Base-by-base conservation (phyloP, 2,329 filamentous ascomycete species). In the Diaporthe batatas region DNA sequence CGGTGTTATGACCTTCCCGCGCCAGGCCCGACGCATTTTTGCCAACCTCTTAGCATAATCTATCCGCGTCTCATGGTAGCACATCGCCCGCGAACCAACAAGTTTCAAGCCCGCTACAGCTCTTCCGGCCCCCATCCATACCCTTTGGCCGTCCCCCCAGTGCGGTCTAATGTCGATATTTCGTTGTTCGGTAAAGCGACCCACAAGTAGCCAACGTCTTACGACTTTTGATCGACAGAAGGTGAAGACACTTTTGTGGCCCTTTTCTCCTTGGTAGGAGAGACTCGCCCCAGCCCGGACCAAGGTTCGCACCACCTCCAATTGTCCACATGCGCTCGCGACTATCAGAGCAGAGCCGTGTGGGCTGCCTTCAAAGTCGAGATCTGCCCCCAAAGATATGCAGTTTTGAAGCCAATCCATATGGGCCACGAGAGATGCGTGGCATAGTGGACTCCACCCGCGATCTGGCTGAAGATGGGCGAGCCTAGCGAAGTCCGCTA, bases 281-380 rank as follows among this genome's bases (percentile, higher is more conserved):
- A 64, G 23, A 47, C 58, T 64, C 10, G 58, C 58, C 0, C 58
- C 58, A 0, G 39, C 58, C 18, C 39, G 8, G 1, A 47, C 25
- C 58, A 64, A 10, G 2, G 14, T 7, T 0, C 58, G 58, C 0
- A 47, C 58, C 1, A 3, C 10, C 1, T 64, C 39, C 10, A 64
- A 11, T 0, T 8, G 3, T n/a, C 58, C 58, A 47, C 39, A 11
- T 1, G 39, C 58, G 21, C 39, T 34, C 7, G 58, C 39, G 5
- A 64, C 23, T 2, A 64, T 6, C 14, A 64, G 7, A 47, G 58
- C 58, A 47, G 58, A 64, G 2, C 58, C 58, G 18, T 64, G 42
- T 2, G 58, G 25, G 2, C 14, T 44, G 1, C 58, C 58, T 32
- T 64, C 58, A 8, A 64, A 64, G 58, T 64, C 39, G 0, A 47